Evolutionary conservation across 176 grass and related monocot genomes (phyloP).

Genomic region (Thinopyrum elongatum): DNA sequence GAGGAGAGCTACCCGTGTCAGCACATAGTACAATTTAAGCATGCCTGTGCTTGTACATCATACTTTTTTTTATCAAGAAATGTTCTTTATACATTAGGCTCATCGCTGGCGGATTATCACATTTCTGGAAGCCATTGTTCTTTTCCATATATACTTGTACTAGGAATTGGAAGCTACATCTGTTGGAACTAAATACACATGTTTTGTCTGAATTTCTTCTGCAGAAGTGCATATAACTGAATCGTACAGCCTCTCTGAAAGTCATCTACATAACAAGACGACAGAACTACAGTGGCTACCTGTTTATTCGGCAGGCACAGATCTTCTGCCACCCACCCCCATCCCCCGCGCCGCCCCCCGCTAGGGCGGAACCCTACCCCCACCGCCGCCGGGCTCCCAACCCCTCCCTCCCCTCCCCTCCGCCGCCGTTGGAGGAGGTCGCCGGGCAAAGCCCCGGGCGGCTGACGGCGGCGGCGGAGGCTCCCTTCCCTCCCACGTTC

Average conservation of each 20-base stretch:
- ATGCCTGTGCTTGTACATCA: neutral
- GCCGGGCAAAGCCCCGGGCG: too few relatives aligned
- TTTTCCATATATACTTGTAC: constrained; percentile 5
- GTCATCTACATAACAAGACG: constrained; percentile 3
- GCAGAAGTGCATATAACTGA: neutral
- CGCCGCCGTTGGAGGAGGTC: too few relatives aligned
- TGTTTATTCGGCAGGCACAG: too few relatives aligned
- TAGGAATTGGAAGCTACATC: neutral
- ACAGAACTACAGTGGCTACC: neutral
- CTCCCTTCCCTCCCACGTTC: too few relatives aligned
- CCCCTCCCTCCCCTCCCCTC: too few relatives aligned
- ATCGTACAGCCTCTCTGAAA: neutral
- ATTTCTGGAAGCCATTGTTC: neutral
- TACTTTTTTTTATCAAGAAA: neutral
- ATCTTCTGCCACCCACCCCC: too few relatives aligned
- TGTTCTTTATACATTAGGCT: neutral
- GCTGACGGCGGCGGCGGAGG: too few relatives aligned
- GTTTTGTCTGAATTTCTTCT: neutral
- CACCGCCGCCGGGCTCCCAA: too few relatives aligned
- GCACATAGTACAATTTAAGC: neutral
- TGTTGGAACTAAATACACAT: neutral
- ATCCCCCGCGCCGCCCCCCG: too few relatives aligned
- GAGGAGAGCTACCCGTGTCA: constrained; percentile 1
- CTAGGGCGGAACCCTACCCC: too few relatives aligned
- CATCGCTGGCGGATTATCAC: neutral